Percentiles rank a stretch among this genome's conserved stretches.
Evolutionary conservation across 2,329 filamentous ascomycete species (phyloP).

Genomic region (Chaetomium strumarium): DNA sequence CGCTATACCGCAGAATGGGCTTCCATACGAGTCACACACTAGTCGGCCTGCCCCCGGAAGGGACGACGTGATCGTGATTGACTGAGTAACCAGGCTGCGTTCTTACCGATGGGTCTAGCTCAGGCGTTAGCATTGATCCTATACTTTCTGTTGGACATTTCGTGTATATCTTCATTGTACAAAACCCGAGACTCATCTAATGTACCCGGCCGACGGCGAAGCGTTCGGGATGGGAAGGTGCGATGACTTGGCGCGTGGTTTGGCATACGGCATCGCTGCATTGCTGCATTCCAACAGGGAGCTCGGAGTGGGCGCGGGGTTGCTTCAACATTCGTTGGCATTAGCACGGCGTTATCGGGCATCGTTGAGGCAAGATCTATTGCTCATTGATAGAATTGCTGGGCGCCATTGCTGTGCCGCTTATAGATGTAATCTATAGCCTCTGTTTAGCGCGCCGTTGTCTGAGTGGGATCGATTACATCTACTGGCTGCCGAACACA

Average conservation of each 20-base stretch:
- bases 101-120: neutral
- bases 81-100: constrained; percentile 4
- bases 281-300: neutral
- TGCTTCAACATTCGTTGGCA: constrained; percentile 4
- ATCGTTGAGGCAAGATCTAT: neutral
- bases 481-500: too few relatives aligned
- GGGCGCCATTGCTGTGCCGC: neutral
- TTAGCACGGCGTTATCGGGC: constrained; percentile 7
- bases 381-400: neutral
- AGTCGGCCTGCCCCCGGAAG: neutral
- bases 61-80: constrained; percentile 15
- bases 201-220: neutral
- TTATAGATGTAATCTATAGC: neutral
- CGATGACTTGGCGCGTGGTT: neutral
- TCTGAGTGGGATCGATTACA: too few relatives aligned
- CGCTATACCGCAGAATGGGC: neutral
- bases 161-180: neutral
- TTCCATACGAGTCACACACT: constrained; percentile 1
- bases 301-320: neutral
- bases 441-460: too few relatives aligned
- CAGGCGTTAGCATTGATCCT: neutral
- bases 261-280: neutral
- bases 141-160: neutral
- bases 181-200: neutral
- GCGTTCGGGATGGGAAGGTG: neutral